A percentile compares a stretch with the other conserved stretches of the same genome.
Evolutionary conservation across 768 basidiomycete genomes (phyloP).

Genomic region (Pulveroboletus sp.): DNA sequence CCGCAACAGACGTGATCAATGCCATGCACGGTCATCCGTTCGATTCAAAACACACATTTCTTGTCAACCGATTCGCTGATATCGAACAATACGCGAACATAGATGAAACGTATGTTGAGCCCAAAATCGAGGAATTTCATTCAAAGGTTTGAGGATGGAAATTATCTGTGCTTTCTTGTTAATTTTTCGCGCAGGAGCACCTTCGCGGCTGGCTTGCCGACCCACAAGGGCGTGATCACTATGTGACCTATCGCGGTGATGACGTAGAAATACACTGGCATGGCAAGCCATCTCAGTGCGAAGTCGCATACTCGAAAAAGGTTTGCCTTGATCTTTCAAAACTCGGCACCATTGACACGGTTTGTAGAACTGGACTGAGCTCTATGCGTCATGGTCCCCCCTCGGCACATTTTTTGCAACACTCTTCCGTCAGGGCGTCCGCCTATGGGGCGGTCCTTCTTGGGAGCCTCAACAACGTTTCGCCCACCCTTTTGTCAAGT

Average conservation of each 20-base stretch:
- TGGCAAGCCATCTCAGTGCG: slow-evolving; percentile 84
- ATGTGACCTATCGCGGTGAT: slow-evolving; percentile 89
- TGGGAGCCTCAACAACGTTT: slow-evolving; percentile 90
- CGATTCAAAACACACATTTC: slow-evolving; percentile 83
- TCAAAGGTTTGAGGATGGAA: slow-evolving; percentile 53
- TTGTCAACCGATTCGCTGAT: slow-evolving; percentile 84
- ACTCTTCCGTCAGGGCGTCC: slow-evolving; percentile 91
- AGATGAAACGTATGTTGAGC: slow-evolving; percentile 78
- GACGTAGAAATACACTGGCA: slow-evolving; percentile 92
- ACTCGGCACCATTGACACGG: slow-evolving; percentile 7
- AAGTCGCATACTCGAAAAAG: slow-evolving; percentile 69
- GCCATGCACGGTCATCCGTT: slow-evolving; percentile 78
- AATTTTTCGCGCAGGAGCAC: slow-evolving; percentile 66
- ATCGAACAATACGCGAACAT: slow-evolving; percentile 79
- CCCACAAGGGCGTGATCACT: slow-evolving; percentile 90
- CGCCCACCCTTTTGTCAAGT: slow-evolving; percentile 91
- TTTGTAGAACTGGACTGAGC: slow-evolving; percentile 88
- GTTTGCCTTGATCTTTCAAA: slow-evolving; percentile 41
- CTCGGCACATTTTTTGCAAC: slow-evolving; percentile 93
- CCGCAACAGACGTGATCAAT: slow-evolving; percentile 64
- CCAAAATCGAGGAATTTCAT: slow-evolving; percentile 66
- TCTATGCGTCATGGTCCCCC: slow-evolving; percentile 97
- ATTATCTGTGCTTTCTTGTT: not conserved
- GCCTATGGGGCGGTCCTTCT: slow-evolving; percentile 91
- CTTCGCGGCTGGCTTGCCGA: slow-evolving; percentile 94